phyloP scores from a whole-genome alignment of 371 early-diverging fungal species.

The Zopfochytrium polystomum region DNA sequence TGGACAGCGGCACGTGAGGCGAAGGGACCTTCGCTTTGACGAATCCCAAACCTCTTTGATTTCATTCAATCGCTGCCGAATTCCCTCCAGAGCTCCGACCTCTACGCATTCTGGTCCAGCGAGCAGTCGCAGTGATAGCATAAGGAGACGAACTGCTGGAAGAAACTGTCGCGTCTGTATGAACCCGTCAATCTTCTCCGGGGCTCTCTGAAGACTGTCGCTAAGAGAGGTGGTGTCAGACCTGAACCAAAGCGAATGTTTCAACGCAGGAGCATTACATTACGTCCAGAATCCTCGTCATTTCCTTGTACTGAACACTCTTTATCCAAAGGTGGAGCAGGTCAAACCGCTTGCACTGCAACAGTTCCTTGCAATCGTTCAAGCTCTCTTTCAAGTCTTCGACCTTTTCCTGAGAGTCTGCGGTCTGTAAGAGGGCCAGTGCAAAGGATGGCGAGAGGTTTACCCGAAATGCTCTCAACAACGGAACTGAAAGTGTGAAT shows the following conservation, averaged over 20 bases:
- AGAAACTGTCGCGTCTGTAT: conserved; percentile 77
- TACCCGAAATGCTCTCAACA: conserved; percentile 78
- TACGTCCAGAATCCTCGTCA: conserved; percentile 68
- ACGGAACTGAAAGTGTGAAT: conserved; percentile 90
- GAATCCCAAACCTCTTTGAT: too few species aligned
- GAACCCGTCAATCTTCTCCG: conserved; percentile 71
- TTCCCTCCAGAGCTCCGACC: conserved; percentile 80
- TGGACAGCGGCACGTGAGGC: conserved; percentile 26
- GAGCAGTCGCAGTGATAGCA: conserved; percentile 65
- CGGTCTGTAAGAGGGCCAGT: neutral
- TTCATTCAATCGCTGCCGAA: conserved; percentile 65
- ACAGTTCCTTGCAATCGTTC: conserved; percentile 64
- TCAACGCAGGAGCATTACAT: conserved; percentile 54
- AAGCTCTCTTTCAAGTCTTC: conserved; percentile 66
- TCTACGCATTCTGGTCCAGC: conserved; percentile 70
- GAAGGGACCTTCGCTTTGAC: neutral
- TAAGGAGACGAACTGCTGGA: conserved; percentile 69
- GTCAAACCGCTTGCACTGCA: conserved; percentile 70
- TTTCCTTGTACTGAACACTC: conserved; percentile 80
- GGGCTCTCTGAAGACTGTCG: conserved; percentile 76
- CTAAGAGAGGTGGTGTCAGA: conserved; percentile 37
- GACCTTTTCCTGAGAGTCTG: conserved; percentile 56
- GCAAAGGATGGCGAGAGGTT: conserved; percentile 10
- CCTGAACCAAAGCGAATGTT: too few species aligned
- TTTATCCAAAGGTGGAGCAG: conserved; percentile 75